Base-by-base conservation (phyloP, 2,329 filamentous ascomycete species). In the Annulohypoxylon truncatum region DNA sequence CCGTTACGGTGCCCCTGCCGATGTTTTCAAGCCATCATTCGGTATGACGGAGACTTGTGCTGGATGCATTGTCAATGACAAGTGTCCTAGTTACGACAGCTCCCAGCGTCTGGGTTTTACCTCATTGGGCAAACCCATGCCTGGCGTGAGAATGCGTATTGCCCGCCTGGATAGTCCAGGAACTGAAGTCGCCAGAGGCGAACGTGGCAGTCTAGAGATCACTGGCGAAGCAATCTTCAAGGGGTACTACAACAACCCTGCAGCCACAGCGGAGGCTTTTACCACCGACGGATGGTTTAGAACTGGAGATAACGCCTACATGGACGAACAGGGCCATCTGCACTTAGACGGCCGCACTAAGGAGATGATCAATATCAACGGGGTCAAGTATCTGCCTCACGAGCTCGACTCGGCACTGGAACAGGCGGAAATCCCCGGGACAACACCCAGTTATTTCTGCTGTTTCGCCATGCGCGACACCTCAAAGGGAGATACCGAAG, bases 141-240 rank as follows among this genome's bases (percentile, higher is more conserved):
- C 67, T 0, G 81, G 80, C 12, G 75, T 81, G 0, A 56, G 78
- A 35, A 80, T 69, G 46, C 54, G 61, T 4, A 64, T 84, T 35
- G 35, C 56, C 28, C 55, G 55, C n/a, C n/a, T 54, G n/a, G 58
- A 73, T 66, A 31, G 58, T 31, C n/a, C 13, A 66, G 66, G 9
- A 58, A 63, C 7, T 28, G 55, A 15, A 66, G 69, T 62, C 2
- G 28, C 18, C 7, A 18, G 61, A 10, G 74, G 74, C 26, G 70
- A 77, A 24, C 74, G 81, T 7, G 89, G 89, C 1, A 84, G 89
- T 73, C 79, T 91, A 12, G 87, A 87, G 81, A 79, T 90, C 1
- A 81, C 82, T 4, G 87, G 83, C 1, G 83, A 84, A 0, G 87
- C 88, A 42, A 80, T 92, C 8, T 91, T 91, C 81, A 84, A 86